Percentiles rank a stretch among this genome's conserved stretches.
Conservation (phyloP, 164 flowering plant genomes). For the Kalanchoe fedtschenkoi region DNA sequence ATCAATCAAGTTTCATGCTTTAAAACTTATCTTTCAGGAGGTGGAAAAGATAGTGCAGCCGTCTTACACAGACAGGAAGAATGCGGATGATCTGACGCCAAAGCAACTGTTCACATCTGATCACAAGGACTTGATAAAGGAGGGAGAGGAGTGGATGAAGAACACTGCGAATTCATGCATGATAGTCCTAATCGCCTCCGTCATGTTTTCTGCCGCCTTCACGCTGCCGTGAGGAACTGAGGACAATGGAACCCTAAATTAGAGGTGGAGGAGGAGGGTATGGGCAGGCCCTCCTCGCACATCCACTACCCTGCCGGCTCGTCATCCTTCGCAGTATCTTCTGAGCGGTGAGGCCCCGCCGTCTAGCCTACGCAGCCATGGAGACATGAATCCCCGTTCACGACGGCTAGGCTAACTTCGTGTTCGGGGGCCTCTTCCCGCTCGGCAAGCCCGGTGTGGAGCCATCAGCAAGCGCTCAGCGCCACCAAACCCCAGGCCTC, state of each 20-base stretch:
- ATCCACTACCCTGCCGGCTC: too few relatives aligned
- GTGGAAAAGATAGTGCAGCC: slow-evolving; percentile 7
- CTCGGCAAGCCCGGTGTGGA: too few relatives aligned
- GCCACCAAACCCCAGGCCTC: too few relatives aligned
- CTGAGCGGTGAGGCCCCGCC: too few relatives aligned
- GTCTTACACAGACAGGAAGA: background rate
- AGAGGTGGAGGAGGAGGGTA: too few relatives aligned
- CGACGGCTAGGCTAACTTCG: too few relatives aligned
- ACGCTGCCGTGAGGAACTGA: slow-evolving; percentile 32
- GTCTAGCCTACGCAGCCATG: too few relatives aligned
- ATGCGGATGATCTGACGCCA: slow-evolving; percentile 13
- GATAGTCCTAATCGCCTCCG: slow-evolving; percentile 32
- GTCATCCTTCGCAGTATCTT: too few relatives aligned
- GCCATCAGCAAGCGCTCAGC: too few relatives aligned
- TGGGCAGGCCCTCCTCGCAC: too few relatives aligned
- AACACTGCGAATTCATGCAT: slow-evolving; percentile 26
- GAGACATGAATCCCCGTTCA: too few relatives aligned
- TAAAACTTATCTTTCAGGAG: background rate
- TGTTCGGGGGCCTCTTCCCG: too few relatives aligned
- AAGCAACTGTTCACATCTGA: slow-evolving; percentile 11
- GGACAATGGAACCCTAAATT: slow-evolving; percentile 9
- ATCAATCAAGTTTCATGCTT: background rate
- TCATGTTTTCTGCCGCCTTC: slow-evolving; percentile 27
- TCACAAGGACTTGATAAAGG: slow-evolving; percentile 13
- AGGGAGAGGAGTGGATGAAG: slow-evolving; percentile 38